phyloP scores from a whole-genome alignment of 176 grass and related monocot genomes.

The Luzula sylvatica region DNA sequence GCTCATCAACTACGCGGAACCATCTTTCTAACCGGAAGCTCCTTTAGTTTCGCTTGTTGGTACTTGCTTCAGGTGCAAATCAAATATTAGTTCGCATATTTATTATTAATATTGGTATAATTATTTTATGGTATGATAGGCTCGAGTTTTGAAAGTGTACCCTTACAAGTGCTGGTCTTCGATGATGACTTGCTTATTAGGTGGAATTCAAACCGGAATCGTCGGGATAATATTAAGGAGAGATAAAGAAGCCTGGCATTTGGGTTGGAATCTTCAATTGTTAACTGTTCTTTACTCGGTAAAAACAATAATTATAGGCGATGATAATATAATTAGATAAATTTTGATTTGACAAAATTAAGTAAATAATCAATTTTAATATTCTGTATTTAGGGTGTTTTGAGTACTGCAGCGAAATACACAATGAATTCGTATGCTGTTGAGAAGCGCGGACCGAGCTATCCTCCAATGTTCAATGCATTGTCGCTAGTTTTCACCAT shows the following conservation, averaged over 20 bases:
- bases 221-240: constrained; percentile 36
- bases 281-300: constrained; percentile 37
- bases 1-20: constrained; percentile 26
- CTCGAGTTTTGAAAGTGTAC: constrained; percentile 45
- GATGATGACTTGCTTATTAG: constrained; percentile 42
- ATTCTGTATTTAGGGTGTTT: constrained; percentile 21
- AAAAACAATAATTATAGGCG: too few relatives aligned
- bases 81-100: too few relatives aligned
- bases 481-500: constrained; percentile 37
- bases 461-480: constrained; percentile 46
- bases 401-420: constrained; percentile 36
- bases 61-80: constrained; percentile 31
- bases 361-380: background rate
- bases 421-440: constrained; percentile 43
- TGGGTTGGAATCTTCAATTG: constrained; percentile 48
- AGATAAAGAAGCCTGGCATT: constrained; percentile 27
- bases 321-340: too few relatives aligned
- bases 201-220: constrained; percentile 36
- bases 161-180: constrained; percentile 56
- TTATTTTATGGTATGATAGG: constrained; percentile 5
- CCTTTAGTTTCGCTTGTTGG: constrained; percentile 42
- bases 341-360: too few relatives aligned
- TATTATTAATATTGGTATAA: background rate
- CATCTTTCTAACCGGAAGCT: constrained; percentile 25
- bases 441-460: constrained; percentile 30